Base-by-base conservation (phyloP, 768 basidiomycete genomes). In the Tulasnella sp. region DNA sequence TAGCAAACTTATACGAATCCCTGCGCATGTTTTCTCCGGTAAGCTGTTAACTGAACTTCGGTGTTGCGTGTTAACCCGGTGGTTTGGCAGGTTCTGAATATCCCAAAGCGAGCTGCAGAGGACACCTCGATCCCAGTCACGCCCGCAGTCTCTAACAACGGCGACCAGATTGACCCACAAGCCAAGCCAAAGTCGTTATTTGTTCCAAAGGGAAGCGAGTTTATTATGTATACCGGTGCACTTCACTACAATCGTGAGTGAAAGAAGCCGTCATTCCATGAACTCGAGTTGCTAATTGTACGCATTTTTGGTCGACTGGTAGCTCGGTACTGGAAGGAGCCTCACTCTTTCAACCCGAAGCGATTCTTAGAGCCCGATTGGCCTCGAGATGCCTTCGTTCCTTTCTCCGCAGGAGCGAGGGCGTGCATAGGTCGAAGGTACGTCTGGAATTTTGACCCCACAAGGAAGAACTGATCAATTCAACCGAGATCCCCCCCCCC, bases 371-470 rank as follows among this genome's bases (percentile, higher is more conserved):
- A 69, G n/a, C 37, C 72, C 20, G 80, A 77, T 28, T 77, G 80
- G 76, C 50, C 75, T n/a, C 46, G 76, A 31, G 80, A 81, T 41
- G 80, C 80, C 6, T 81, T 81, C 76, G 14, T 81, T 16, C 58
- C 80, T 0, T 81, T 81, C 69, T 81, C 80, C n/a, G 6, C 64
- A 16, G 64, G 64, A 28, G 31, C 64, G 18, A 34, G 64, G 28
- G 64, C 64, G 12, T 69, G 64, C 34, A 69, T 69, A 28, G 64
- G 64, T 4, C 28, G n/a, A 72, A 40, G 80, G 80, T 42, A 9
- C 60, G 40, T 72, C 48, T 31, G 75, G 34, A 14, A 9, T 48
- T 28, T n/a, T 3, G 22, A 20, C 9, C 1, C 16, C 75, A 42
- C 31, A 20, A 44, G 22, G 31, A 42, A 9, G 1, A 22, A 46